Evolutionary conservation across 1,284 basidiomycete genomes (phyloP).

Genomic region (Inonotus obliquus): DNA sequence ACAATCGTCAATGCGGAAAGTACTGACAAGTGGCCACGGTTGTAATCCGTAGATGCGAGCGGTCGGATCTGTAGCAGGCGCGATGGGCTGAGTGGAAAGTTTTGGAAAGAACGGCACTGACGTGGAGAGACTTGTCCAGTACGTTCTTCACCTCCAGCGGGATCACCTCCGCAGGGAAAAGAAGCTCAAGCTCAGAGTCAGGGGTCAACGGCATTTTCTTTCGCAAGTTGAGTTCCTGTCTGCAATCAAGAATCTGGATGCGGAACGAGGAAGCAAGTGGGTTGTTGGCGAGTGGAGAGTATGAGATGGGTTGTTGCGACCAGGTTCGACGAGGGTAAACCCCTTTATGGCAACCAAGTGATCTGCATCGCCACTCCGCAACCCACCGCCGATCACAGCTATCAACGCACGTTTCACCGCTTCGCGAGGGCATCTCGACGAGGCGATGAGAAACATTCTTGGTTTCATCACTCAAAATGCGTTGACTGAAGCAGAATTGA

Average conservation of each 20-base stretch:
- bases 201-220: conserved; percentile 57
- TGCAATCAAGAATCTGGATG: too few relatives aligned
- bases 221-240: too few relatives aligned
- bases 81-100: conserved; percentile 4
- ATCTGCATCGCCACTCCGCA: not conserved
- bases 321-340: too few relatives aligned
- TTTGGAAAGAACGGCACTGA: conserved; percentile 29
- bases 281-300: too few relatives aligned
- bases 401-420: not conserved
- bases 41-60: conserved; percentile 80
- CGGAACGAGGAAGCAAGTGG: too few relatives aligned
- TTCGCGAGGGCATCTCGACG: not conserved
- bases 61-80: conserved; percentile 74
- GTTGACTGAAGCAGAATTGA: too few relatives aligned
- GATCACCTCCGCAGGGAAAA: conserved; percentile 68
- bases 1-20: conserved; percentile 78
- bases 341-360: conserved; percentile 7
- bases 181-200: conserved; percentile 66
- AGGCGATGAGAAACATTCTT: not conserved
- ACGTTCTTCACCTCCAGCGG: conserved; percentile 52
- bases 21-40: conserved; percentile 78
- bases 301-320: too few relatives aligned
- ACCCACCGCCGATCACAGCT: not conserved
- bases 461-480: not conserved
- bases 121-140: conserved; percentile 53